Conservation (phyloP, 179 eudicot genomes). For the Silene coronaria region DNA sequence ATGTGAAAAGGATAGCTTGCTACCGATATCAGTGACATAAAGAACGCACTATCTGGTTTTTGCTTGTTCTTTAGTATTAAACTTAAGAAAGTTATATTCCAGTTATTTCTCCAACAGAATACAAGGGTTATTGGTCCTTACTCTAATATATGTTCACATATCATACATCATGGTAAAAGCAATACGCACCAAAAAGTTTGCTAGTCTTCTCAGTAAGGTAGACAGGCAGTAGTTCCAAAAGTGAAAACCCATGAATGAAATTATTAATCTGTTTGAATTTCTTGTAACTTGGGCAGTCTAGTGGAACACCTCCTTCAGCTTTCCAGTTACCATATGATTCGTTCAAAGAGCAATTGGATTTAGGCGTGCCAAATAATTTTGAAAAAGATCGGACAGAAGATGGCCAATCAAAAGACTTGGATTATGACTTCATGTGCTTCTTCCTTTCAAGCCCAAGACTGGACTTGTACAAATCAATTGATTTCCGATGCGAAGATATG, state of each 20-base stretch:
- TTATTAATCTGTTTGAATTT: not conserved
- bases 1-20: not conserved
- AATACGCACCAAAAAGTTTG: not conserved
- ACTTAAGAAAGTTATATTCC: not conserved
- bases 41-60: not conserved
- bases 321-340: slow-evolving; percentile 79
- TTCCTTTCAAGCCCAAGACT: slow-evolving; percentile 74
- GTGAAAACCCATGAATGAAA: not conserved
- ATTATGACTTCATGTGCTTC: slow-evolving; percentile 73
- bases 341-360: slow-evolving; percentile 45
- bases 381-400: slow-evolving; percentile 31
- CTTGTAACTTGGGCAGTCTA: slow-evolving; percentile 54
- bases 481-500: slow-evolving; percentile 93
- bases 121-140: not conserved
- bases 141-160: not conserved
- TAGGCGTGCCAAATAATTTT: slow-evolving; percentile 29
- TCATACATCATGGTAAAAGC: not conserved
- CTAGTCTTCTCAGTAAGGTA: not conserved
- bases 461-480: slow-evolving; percentile 79
- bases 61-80: not conserved
- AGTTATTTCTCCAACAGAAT: not conserved
- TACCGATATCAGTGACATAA: not conserved
- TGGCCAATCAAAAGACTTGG: slow-evolving; percentile 49
- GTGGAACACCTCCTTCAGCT: slow-evolving; percentile 82
- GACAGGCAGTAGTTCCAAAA: not conserved